Conservation (phyloP, 2,329 filamentous ascomycete species). For the Colletotrichum eremochloae region DNA sequence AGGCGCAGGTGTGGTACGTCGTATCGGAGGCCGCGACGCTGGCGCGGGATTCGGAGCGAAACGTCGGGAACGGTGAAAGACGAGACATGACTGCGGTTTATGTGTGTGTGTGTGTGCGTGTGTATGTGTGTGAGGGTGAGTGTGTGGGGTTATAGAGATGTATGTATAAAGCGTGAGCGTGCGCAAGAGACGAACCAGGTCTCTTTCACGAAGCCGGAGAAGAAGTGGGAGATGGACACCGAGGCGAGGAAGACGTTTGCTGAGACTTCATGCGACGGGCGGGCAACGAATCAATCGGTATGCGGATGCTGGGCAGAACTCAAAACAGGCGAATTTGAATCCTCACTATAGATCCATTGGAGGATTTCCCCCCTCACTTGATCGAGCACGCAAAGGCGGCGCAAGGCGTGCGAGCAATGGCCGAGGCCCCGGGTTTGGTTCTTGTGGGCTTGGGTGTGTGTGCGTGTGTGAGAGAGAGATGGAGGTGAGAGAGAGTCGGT, state of each 20-base stretch:
- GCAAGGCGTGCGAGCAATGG: background rate
- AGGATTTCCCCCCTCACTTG: slow-evolving; percentile 36
- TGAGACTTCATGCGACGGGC: background rate
- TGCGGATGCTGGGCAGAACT: slow-evolving; percentile 27
- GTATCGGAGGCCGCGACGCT: slow-evolving; percentile 62
- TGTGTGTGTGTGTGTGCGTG: background rate
- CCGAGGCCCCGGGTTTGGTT: background rate
- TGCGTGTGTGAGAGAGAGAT: background rate
- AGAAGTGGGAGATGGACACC: background rate
- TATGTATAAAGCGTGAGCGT: background rate
- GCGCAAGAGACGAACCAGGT: background rate
- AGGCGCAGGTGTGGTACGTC: slow-evolving; percentile 54
- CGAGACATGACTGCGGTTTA: slow-evolving; percentile 37
- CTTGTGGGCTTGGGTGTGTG: background rate
- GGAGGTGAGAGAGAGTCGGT: background rate
- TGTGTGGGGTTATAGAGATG: background rate
- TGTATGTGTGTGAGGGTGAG: background rate
- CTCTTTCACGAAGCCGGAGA: background rate
- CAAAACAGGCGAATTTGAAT: slow-evolving; percentile 25
- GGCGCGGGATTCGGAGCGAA: slow-evolving; percentile 52
- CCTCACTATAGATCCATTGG: slow-evolving; percentile 32
- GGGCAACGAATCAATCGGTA: background rate
- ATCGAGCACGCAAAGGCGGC: slow-evolving; percentile 7
- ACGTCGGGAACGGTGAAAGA: slow-evolving; percentile 37
- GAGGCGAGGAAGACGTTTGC: background rate